Base-by-base conservation (phyloP, 228 moss, liverwort and hornwort species). In the Sphagnum magellanicum region DNA sequence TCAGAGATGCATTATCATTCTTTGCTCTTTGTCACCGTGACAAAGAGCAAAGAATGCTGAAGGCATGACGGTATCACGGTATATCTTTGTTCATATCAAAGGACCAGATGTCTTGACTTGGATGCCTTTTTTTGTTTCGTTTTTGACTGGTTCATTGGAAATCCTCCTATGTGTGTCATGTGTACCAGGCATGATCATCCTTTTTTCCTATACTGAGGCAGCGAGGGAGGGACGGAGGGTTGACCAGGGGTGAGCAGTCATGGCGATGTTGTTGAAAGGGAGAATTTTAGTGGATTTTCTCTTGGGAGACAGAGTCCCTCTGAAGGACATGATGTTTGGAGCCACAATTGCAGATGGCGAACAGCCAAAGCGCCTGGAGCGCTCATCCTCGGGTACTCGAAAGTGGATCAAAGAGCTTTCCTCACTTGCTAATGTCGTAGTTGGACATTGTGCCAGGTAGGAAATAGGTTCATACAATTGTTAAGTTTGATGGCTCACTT, bases 401-500 rank as follows among this genome's bases (percentile, higher is more conserved):
- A 93, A 86, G 75, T 93, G 93, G 89, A 93, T 97, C 73, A 90
- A 83, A 77, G 97, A 97, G 72, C 79, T 97, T 4, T 97, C 97
- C 57, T 90, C 97, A 50, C 91, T 91, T 53, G 90, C 90, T 68
- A 97, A 97, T 69, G 83, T 91, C 76, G 97, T 97, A 65, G 81
- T 97, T 65, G 91, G 91, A 48, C 89, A 91, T 58, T 97, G 93
- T 71, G 89, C 93, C 68, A 93, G 93, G 97, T 93, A 87, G 5
- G 32, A 46, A 1, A 10, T 10, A 59, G 10, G 3, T 10, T n/a
- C 10, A 1, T n/a, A 59, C 1, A 15, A 32, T 60, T 66, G 10
- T 15, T 10, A 53, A 52, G 16, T 64, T 32, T 69, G 65, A 64
- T 65, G 55, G 69, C 58, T 55, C 53, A 48, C 5, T 5, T 66